phyloP scores from a whole-genome alignment of 345 rosid species.

The Melastoma malabathricum region DNA sequence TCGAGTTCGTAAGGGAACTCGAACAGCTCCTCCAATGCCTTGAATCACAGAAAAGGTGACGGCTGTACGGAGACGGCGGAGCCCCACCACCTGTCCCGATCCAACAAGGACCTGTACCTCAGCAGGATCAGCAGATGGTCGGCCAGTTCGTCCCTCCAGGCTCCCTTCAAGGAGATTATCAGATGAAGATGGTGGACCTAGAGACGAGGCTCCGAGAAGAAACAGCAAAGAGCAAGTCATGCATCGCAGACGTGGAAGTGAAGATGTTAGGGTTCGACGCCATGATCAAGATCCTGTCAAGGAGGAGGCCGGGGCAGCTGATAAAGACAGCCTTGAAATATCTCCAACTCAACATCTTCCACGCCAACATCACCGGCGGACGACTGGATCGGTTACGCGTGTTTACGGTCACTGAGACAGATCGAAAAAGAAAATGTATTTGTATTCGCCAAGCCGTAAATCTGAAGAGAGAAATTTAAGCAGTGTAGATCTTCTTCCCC shows the following conservation, averaged over 20 bases:
- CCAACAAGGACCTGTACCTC: conserved; percentile 10
- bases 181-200: conserved; percentile 23
- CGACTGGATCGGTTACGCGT: no score
- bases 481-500: no score
- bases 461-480: no score
- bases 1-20: conserved; percentile 83
- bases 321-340: conserved; percentile 81
- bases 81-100: conserved; percentile 16
- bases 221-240: conserved; percentile 74
- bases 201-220: conserved; percentile 48
- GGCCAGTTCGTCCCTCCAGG: conserved; percentile 19
- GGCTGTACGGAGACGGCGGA: conserved; percentile 38
- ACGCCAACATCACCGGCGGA: conserved; percentile 88
- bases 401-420: no score
- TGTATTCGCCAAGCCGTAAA: no score
- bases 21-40: conserved; percentile 86
- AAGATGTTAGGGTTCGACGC: conserved; percentile 88
- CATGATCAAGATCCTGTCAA: conserved; percentile 76
- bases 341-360: conserved; percentile 77
- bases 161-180: conserved; percentile 21
- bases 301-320: conserved; percentile 88
- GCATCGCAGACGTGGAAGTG: conserved; percentile 82
- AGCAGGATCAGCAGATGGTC: conserved; percentile 8
- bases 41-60: conserved; percentile 78
- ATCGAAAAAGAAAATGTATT: no score